These are phyloP conservation scores for Pyrus pyrifolia DNA, from an alignment of 306 rosid genomes.

Conservation along the genomic window DNA sequence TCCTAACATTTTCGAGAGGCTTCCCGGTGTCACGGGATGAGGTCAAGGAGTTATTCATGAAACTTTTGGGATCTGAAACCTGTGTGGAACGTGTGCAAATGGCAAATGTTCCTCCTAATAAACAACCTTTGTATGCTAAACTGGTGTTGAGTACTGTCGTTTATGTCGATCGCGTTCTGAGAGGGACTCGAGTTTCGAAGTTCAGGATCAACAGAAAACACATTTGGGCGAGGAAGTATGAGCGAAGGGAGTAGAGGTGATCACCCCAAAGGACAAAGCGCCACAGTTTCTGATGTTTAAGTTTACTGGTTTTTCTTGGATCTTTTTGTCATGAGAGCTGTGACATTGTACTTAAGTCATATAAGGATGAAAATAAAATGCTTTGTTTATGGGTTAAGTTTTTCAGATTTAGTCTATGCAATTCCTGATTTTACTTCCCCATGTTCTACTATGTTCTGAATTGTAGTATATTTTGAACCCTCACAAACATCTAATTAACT, in stretches of 20 bases:
- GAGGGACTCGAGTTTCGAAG: slow-evolving; percentile 34
- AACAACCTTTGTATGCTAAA: slow-evolving; percentile 48
- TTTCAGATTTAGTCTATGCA: neutral
- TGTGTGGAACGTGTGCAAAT: slow-evolving; percentile 35
- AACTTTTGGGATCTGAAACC: slow-evolving; percentile 13
- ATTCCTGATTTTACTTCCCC: neutral
- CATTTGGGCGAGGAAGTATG: slow-evolving; percentile 63
- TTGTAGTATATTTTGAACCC: neutral
- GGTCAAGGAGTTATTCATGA: slow-evolving; percentile 22
- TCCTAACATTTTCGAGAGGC: slow-evolving; percentile 57
- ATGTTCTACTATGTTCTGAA: neutral
- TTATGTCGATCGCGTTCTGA: slow-evolving; percentile 31
- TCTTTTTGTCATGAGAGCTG: neutral
- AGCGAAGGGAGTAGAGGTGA: slow-evolving; percentile 31
- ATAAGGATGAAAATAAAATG: neutral
- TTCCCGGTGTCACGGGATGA: slow-evolving; percentile 41
- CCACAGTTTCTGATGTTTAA: neutral
- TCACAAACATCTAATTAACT: neutral
- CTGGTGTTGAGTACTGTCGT: slow-evolving; percentile 32
- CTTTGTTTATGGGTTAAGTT: neutral
- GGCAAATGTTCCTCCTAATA: slow-evolving; percentile 23
- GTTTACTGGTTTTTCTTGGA: neutral
- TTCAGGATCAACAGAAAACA: slow-evolving; percentile 45
- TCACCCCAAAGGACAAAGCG: neutral
- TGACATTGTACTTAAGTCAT: neutral